These are phyloP conservation scores for Mycosphaerelloides madeirae DNA, from an alignment of 2,329 filamentous ascomycete species.

Conservation along the genomic window DNA sequence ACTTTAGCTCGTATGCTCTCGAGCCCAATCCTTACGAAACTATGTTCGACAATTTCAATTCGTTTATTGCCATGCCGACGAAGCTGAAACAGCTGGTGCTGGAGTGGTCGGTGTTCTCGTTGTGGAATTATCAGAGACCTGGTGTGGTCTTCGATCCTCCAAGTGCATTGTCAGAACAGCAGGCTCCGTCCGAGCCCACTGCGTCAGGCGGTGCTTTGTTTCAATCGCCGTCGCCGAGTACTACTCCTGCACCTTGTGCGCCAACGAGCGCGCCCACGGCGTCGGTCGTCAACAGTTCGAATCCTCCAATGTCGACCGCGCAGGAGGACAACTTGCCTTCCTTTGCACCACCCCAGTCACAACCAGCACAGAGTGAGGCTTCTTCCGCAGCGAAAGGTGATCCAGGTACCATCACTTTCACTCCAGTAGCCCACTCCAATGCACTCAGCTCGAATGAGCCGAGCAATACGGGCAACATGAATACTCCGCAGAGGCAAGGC, in stretches of 20 bases:
- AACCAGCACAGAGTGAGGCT: too few species aligned
- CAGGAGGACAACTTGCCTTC: neutral
- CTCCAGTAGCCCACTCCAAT: neutral
- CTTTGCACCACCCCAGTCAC: too few species aligned
- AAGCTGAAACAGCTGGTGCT: slow-evolving; percentile 10
- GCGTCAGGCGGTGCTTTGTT: neutral
- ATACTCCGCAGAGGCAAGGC: too few species aligned
- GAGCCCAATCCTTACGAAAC: slow-evolving; percentile 12
- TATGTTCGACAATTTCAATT: slow-evolving; percentile 19
- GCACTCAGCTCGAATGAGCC: too few species aligned
- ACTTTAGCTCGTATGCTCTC: neutral
- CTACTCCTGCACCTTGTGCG: too few species aligned
- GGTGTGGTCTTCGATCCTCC: slow-evolving; percentile 19
- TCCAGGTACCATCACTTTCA: neutral
- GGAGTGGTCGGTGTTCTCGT: slow-evolving; percentile 11
- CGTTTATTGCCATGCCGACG: slow-evolving; percentile 15
- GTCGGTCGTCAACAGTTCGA: neutral
- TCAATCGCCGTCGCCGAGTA: neutral
- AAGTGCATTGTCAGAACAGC: slow-evolving; percentile 6
- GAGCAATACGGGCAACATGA: too few species aligned
- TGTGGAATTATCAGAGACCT: slow-evolving; percentile 11
- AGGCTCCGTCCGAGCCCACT: slow-evolving; percentile 1
- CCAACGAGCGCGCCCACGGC: neutral
- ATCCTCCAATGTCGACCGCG: neutral
- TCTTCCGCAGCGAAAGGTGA: too few species aligned